Evolutionary conservation across 192 early-diverging fungal genomes (phyloP).

Genomic region (Podila epigama): DNA sequence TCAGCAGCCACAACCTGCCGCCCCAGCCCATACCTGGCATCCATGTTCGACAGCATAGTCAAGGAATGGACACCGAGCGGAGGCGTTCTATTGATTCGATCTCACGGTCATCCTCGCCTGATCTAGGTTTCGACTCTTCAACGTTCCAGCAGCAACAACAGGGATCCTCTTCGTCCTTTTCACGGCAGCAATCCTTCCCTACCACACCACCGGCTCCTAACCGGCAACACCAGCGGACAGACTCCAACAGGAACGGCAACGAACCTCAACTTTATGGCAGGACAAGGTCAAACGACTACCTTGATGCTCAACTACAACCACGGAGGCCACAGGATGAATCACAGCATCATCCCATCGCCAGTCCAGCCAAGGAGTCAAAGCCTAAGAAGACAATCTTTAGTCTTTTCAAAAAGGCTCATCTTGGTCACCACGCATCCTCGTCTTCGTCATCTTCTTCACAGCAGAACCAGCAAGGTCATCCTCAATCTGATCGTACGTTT

Average conservation of each 20-base stretch:
- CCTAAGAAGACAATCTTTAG: conserved; percentile 24
- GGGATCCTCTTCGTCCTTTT: too few species aligned
- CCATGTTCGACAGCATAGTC: conserved; percentile 4
- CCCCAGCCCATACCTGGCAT: background rate
- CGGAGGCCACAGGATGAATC: conserved; percentile 14
- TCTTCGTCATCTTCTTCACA: background rate
- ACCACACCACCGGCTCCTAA: conserved; percentile 2
- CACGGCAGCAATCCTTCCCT: conserved; percentile 2
- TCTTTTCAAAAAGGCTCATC: conserved; percentile 16
- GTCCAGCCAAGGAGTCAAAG: conserved; percentile 34
- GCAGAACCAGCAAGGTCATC: conserved; percentile 1
- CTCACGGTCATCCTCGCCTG: conserved; percentile 34
- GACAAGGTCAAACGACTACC: conserved; percentile 31
- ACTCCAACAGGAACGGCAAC: conserved; percentile 25
- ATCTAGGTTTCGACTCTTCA: too few species aligned
- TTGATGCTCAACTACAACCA: conserved; percentile 10
- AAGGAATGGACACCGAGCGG: conserved; percentile 8
- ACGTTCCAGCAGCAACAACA: conserved; percentile 6
- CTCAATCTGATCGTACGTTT: background rate
- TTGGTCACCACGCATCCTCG: conserved; percentile 6
- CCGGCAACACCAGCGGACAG: conserved; percentile 19
- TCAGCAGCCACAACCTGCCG: conserved; percentile 5
- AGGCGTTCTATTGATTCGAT: conserved; percentile 29
- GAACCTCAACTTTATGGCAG: conserved; percentile 32
- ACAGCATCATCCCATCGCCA: conserved; percentile 3